These are phyloP conservation scores for Paramyrothecium sp. DNA, from an alignment of 2,329 filamentous ascomycete genomes.

Conservation along the genomic window DNA sequence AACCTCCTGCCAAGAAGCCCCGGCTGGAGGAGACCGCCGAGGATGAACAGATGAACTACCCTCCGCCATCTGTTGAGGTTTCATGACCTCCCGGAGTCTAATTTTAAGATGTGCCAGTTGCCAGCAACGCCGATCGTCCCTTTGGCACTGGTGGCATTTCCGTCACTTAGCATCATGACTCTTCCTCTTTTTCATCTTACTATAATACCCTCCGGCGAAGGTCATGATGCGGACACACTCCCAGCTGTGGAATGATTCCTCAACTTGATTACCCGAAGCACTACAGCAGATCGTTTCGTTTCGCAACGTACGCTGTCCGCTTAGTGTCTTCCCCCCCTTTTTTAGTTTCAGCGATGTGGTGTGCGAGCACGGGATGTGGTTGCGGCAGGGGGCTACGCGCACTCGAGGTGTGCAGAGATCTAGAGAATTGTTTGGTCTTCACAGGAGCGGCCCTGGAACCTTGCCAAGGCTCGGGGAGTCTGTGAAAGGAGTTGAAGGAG, in stretches of 20 bases:
- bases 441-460: neutral
- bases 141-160: neutral
- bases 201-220: neutral
- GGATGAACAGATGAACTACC: conserved; percentile 3
- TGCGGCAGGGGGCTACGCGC: neutral
- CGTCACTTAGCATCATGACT: neutral
- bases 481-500: neutral
- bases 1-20: conserved; percentile 25
- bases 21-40: conserved; percentile 15
- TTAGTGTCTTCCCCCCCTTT: neutral
- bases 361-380: neutral
- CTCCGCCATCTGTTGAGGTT: neutral
- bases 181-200: neutral
- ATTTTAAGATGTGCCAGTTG: too few relatives aligned
- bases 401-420: neutral
- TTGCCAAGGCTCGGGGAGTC: neutral
- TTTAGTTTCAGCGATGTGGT: neutral
- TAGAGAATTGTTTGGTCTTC: neutral
- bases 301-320: neutral
- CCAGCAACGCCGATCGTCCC: too few relatives aligned
- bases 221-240: neutral
- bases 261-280: neutral
- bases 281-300: neutral
- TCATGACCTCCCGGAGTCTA: neutral
- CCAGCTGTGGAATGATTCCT: neutral